phyloP scores from a whole-genome alignment of 371 early-diverging fungal species.

The Gilbertella persicaria region DNA sequence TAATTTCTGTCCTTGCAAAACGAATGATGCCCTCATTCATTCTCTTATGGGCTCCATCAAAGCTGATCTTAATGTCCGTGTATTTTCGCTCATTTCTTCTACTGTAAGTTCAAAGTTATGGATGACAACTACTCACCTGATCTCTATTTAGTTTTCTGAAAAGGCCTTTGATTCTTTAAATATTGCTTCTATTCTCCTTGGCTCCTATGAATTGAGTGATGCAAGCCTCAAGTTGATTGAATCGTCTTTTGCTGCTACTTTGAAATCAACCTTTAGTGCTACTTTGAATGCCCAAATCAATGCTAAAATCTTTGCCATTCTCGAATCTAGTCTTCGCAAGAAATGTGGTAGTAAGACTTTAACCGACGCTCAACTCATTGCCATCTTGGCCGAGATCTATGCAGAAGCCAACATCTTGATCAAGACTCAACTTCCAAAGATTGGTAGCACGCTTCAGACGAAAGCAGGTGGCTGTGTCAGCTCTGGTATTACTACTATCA shows the following conservation, averaged over 20 bases:
- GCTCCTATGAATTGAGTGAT: slow-evolving; percentile 19
- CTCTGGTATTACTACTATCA: slow-evolving; percentile 21
- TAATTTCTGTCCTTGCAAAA: slow-evolving; percentile 9
- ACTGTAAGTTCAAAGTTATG: slow-evolving; percentile 12
- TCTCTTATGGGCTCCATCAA: slow-evolving; percentile 16
- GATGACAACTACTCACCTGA: not conserved
- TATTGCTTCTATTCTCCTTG: slow-evolving; percentile 23
- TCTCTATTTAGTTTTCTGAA: slow-evolving; percentile 8
- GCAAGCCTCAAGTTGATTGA: slow-evolving; percentile 18
- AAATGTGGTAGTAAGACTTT: slow-evolving; percentile 7
- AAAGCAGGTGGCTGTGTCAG: slow-evolving; percentile 20
- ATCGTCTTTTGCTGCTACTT: slow-evolving; percentile 19
- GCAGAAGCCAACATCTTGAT: slow-evolving; percentile 21
- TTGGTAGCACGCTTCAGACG: slow-evolving; percentile 15
- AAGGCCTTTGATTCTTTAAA: slow-evolving; percentile 8
- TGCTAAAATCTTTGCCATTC: slow-evolving; percentile 22
- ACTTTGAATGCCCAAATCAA: slow-evolving; percentile 17
- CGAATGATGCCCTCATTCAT: slow-evolving; percentile 13
- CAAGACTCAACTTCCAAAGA: slow-evolving; percentile 25
- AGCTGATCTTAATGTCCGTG: slow-evolving; percentile 13
- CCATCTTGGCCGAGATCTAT: slow-evolving; percentile 23
- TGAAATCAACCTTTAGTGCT: slow-evolving; percentile 16
- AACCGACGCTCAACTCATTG: slow-evolving; percentile 24
- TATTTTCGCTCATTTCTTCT: slow-evolving; percentile 18
- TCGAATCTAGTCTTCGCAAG: slow-evolving; percentile 22